phyloP scores from a whole-genome alignment of 208 protist species.

The Crithidia brevicula region DNA sequence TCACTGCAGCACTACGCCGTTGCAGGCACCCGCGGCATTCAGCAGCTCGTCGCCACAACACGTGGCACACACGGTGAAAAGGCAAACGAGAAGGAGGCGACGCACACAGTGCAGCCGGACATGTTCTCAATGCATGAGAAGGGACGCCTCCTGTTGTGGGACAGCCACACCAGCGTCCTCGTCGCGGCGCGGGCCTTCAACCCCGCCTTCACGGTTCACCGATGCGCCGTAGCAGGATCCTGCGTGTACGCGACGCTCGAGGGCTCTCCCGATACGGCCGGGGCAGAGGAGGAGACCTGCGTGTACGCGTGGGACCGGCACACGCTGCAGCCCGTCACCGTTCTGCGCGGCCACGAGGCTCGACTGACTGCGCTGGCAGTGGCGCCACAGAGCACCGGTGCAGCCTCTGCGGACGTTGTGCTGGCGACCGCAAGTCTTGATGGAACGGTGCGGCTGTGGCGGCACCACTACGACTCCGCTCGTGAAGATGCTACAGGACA shows the following conservation, averaged over 20 bases:
- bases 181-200: conserved; percentile 53
- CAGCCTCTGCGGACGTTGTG: background rate
- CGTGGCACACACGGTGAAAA: conserved; percentile 3
- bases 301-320: conserved; percentile 71
- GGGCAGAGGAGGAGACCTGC: conserved; percentile 55
- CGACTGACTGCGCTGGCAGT: conserved; percentile 69
- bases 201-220: conserved; percentile 47
- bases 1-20: conserved; percentile 21
- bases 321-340: conserved; percentile 44
- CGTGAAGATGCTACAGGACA: background rate
- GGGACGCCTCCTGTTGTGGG: conserved; percentile 76
- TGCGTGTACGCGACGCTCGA: conserved; percentile 72
- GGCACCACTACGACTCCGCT: conserved; percentile 18
- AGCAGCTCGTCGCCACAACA: conserved; percentile 23
- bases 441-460: conserved; percentile 65
- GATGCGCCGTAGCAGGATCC: conserved; percentile 49
- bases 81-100: background rate
- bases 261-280: conserved; percentile 32
- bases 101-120: conserved; percentile 12
- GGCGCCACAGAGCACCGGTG: conserved; percentile 31
- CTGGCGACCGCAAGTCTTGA: conserved; percentile 80
- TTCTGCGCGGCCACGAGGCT: conserved; percentile 57
- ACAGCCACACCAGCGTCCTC: conserved; percentile 44
- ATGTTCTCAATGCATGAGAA: conserved; percentile 66
- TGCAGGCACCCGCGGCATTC: conserved; percentile 23